These are phyloP conservation scores for Xenosphaeropsis pyriputrescens DNA, from an alignment of 2,329 filamentous ascomycete genomes.

Conservation along the genomic window DNA sequence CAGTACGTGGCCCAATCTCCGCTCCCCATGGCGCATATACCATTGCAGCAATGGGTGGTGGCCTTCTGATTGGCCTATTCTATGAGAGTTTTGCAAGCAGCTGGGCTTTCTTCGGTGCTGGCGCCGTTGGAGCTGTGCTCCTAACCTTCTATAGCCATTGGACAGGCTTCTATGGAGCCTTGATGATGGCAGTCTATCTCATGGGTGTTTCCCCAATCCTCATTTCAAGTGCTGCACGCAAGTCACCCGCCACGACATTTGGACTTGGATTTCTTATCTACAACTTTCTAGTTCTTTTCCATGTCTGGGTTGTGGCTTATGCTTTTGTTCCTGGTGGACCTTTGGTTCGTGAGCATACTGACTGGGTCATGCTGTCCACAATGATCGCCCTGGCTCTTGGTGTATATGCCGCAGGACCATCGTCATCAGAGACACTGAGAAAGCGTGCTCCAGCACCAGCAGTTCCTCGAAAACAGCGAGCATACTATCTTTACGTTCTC, in stretches of 20 bases:
- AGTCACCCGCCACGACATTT: conserved; percentile 67
- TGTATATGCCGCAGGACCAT: conserved; percentile 54
- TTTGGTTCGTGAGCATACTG: conserved; percentile 82
- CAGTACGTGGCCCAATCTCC: conserved; percentile 73
- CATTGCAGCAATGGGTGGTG: conserved; percentile 72
- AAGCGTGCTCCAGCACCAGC: conserved; percentile 19
- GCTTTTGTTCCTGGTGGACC: conserved; percentile 94
- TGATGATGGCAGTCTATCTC: conserved; percentile 63
- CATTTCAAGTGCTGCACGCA: conserved; percentile 60
- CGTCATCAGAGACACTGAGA: conserved; percentile 19
- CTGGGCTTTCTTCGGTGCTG: conserved; percentile 68
- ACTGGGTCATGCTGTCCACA: conserved; percentile 82
- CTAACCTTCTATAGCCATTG: conserved; percentile 70
- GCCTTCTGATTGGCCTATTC: conserved; percentile 63
- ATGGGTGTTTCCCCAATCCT: conserved; percentile 67
- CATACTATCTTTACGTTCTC: conserved; percentile 59
- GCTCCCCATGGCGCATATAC: conserved; percentile 85
- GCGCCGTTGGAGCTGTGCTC: conserved; percentile 64
- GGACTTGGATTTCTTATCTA: conserved; percentile 83
- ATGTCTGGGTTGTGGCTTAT: conserved; percentile 97
- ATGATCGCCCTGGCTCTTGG: conserved; percentile 79
- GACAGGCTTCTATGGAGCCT: conserved; percentile 77
- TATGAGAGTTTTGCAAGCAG: conserved; percentile 55
- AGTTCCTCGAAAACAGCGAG: conserved; percentile 30
- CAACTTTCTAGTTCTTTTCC: conserved; percentile 90